Percentiles rank a stretch among this genome's conserved stretches.
Evolutionary conservation across 352 stramenopile species (phyloP).

Genomic region (Pythium rishiriense): DNA sequence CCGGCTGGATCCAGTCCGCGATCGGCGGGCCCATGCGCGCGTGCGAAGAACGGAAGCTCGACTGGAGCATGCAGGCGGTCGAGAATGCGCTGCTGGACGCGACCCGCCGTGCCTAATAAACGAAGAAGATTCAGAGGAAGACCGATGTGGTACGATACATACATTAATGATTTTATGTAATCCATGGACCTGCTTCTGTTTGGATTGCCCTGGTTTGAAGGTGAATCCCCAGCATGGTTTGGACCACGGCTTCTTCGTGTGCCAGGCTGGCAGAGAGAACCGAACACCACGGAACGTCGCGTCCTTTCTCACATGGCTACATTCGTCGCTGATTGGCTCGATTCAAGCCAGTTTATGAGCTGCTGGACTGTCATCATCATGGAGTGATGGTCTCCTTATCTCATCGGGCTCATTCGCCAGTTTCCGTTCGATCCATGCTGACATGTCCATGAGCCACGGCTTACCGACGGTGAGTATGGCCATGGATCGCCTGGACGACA

Average conservation of each 20-base stretch:
- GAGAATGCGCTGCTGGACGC: not conserved
- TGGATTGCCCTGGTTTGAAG: too few species aligned
- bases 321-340: not conserved
- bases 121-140: too few species aligned
- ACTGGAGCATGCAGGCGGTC: not conserved
- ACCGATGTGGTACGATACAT: too few species aligned
- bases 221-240: too few species aligned
- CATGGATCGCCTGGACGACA: not conserved
- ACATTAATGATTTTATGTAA: too few species aligned
- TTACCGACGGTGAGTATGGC: not conserved
- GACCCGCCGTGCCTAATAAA: too few species aligned
- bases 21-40: not conserved
- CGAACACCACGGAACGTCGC: too few species aligned
- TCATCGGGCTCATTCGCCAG: not conserved
- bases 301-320: constrained; percentile 15
- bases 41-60: not conserved
- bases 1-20: not conserved
- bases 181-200: too few species aligned
- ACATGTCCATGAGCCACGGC: too few species aligned
- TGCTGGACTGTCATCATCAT: not conserved
- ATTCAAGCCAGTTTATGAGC: constrained; percentile 2
- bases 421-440: too few species aligned
- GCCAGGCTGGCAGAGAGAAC: too few species aligned
- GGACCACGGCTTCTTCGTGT: too few species aligned
- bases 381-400: constrained; percentile 8